These are phyloP conservation scores for Neofusicoccum parvum DNA, from an alignment of 2,329 filamentous ascomycete genomes.

Conservation along the genomic window DNA sequence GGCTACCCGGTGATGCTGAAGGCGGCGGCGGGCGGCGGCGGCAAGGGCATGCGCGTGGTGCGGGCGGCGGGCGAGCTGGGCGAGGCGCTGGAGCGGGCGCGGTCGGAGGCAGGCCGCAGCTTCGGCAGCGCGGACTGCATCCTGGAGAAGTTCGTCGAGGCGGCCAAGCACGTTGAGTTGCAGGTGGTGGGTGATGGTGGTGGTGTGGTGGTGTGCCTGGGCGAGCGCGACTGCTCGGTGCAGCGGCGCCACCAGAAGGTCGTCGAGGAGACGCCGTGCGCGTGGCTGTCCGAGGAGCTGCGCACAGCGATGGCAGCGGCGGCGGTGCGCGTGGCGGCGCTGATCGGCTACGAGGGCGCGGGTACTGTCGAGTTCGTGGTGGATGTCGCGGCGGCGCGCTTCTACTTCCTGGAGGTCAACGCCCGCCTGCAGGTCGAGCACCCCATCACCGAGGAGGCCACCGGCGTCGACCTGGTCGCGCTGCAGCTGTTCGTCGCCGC, in stretches of 20 bases:
- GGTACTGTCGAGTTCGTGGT: constrained; percentile 91
- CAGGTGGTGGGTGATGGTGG: constrained; percentile 85
- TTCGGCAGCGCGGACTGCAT: constrained; percentile 86
- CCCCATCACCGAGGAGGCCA: constrained; percentile 60
- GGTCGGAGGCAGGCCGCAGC: constrained; percentile 73
- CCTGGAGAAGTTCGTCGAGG: constrained; percentile 79
- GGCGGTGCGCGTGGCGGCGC: constrained; percentile 66
- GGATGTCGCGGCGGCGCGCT: constrained; percentile 75
- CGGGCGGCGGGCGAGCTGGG: constrained; percentile 68
- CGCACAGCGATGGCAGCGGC: constrained; percentile 63
- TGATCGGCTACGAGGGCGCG: constrained; percentile 71
- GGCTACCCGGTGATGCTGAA: constrained; percentile 63
- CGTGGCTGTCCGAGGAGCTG: constrained; percentile 56
- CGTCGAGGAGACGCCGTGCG: constrained; percentile 84
- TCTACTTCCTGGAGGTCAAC: constrained; percentile 68
- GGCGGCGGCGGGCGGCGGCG: constrained; percentile 65
- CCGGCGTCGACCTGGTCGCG: constrained; percentile 56
- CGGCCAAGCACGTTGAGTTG: constrained; percentile 83
- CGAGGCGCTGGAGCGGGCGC: constrained; percentile 67
- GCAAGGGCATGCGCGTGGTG: constrained; percentile 83
- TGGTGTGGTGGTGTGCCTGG: constrained; percentile 76
- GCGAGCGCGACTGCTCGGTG: constrained; percentile 85
- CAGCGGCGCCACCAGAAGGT: constrained; percentile 90
- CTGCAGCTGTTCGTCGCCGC: constrained; percentile 60
- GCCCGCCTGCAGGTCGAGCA: constrained; percentile 62